Evolutionary conservation across 1,284 basidiomycete species (phyloP).

Genomic region (Apiotrichum brassicae): DNA sequence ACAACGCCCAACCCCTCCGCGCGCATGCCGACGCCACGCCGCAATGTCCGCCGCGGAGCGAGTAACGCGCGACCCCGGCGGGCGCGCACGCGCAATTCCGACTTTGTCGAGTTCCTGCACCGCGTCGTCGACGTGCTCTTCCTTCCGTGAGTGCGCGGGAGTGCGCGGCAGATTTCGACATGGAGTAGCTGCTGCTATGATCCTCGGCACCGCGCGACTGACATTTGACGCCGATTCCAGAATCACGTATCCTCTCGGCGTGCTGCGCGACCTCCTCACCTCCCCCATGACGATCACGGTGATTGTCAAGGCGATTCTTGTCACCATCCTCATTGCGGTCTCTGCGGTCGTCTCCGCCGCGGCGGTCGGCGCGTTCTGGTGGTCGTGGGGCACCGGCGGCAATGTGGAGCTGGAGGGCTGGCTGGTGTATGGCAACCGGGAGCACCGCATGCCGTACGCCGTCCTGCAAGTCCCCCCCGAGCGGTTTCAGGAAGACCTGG

Average conservation of each 20-base stretch:
- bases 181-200: not conserved
- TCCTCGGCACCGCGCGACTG: not conserved
- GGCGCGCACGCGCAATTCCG: constrained; percentile 14
- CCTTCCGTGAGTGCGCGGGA: constrained; percentile 34
- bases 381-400: constrained; percentile 43
- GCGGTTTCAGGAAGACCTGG: constrained; percentile 41
- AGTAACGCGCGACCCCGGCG: not conserved
- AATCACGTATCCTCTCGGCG: constrained; percentile 31
- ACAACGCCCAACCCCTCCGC: no score
- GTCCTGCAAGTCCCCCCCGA: constrained; percentile 30
- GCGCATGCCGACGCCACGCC: no score
- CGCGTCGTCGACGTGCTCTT: constrained; percentile 21
- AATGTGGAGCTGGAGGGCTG: constrained; percentile 44
- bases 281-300: constrained; percentile 43
- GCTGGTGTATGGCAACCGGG: constrained; percentile 36
- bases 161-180: no score
- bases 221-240: constrained; percentile 19
- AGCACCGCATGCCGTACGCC: constrained; percentile 39
- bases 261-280: constrained; percentile 33
- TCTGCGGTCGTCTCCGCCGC: constrained; percentile 38
- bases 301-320: constrained; percentile 33
- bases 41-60: not conserved
- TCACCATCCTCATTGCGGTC: constrained; percentile 30
- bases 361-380: constrained; percentile 46
- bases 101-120: constrained; percentile 38